These are phyloP conservation scores for Platanthera guangdongensis DNA, from an alignment of 106 monocot species.

Conservation along the genomic window DNA sequence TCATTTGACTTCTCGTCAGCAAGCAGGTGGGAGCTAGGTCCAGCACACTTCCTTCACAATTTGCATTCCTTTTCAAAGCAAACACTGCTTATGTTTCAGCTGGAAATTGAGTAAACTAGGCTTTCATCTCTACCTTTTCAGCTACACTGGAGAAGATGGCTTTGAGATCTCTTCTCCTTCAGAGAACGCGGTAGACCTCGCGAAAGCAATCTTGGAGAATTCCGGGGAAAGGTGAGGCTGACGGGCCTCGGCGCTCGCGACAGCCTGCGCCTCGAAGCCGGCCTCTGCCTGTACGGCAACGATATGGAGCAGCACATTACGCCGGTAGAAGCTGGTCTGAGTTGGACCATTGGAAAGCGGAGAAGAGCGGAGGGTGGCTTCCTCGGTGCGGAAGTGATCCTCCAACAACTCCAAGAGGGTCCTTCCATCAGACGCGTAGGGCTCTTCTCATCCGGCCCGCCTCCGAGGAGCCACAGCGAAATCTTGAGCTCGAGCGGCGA, in stretches of 20 bases:
- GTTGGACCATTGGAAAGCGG: conserved; percentile 95
- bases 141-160: conserved; percentile 97
- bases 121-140: conserved; percentile 16
- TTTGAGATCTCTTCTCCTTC: conserved; percentile 94
- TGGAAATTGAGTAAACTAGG: not conserved
- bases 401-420: conserved; percentile 75
- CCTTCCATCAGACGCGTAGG: conserved; percentile 77
- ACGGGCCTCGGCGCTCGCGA: conserved; percentile 91
- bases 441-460: conserved; percentile 82
- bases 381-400: conserved; percentile 78
- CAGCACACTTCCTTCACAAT: too few relatives aligned
- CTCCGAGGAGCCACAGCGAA: conserved; percentile 80
- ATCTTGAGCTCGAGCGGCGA: conserved; percentile 38
- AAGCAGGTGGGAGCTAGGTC: too few relatives aligned
- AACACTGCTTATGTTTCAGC: too few relatives aligned
- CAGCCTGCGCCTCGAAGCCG: conserved; percentile 93
- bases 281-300: conserved; percentile 85
- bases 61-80: too few relatives aligned
- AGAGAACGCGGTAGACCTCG: conserved; percentile 73
- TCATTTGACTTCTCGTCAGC: too few relatives aligned
- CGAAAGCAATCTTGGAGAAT: conserved; percentile 80
- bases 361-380: conserved; percentile 90
- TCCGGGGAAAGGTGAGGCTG: conserved; percentile 80
- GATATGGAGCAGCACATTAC: conserved; percentile 96
- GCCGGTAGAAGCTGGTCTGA: conserved; percentile 82